Evolutionary conservation across 345 rosid genomes (phyloP), one percentile per base, ranked within the genome.

Genomic region (Eucalyptus shirleyi): DNA sequence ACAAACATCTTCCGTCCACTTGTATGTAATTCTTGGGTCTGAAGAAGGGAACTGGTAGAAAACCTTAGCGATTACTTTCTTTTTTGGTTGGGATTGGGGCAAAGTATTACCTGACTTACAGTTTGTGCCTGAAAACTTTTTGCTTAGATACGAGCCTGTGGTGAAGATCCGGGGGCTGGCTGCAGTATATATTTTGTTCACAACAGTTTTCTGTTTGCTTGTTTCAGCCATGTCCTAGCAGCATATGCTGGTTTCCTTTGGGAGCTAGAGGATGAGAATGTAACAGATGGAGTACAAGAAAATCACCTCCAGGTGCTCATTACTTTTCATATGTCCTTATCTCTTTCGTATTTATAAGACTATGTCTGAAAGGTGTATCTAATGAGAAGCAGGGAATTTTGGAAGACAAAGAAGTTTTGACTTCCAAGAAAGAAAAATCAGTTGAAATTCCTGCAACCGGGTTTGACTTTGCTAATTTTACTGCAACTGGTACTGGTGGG

Each of bases 241-340:
- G 98, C 96, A 89, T 96, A 95, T 90, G 98, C 98, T 21, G 86
- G 95, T 87, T 96, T 97, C 92, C 91, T 96, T 83, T 96, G 98
- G 99, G 96, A 91, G 89, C 62, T 91, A 65, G 91, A 86, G 32
- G 90, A 50, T 56, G 87, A 86, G 8, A 93, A 85, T n/a, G 93
- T 91, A 49, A 92, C 89, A 60, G 90, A 91, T 40, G 62, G 6
- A 16, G 59, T 86, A 89, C 87, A 62, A 89, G 65, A 88, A 72
- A 90, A 91, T 88, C 59, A 89, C 26, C 32, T 28, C 34, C 88
- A 94, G 96, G 97, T 95, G 87, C 86, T 89, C 53, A 90, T 28
- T 89, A 51, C 60, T 88, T 90, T 86, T 37, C 56, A 8, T 67
- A 56, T 6, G 34, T 65, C 47, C 40, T 86, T 53, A 72, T 77